These are phyloP conservation scores for Fusarium tjaetaba DNA, from an alignment of 2,329 filamentous ascomycete species.

Conservation along the genomic window DNA sequence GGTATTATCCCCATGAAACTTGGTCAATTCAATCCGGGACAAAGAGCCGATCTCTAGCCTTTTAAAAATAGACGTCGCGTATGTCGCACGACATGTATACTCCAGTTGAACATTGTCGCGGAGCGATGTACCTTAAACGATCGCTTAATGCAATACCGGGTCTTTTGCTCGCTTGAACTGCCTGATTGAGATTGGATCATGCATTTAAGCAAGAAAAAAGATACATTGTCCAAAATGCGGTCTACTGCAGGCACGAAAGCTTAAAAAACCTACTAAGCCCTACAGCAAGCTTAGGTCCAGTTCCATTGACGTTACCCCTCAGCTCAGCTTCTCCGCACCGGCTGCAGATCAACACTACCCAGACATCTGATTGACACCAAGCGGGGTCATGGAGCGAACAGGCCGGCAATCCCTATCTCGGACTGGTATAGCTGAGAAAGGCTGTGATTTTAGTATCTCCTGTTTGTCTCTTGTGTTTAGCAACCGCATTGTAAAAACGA, in stretches of 20 bases:
- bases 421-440: fast-evolving
- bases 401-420: fast-evolving
- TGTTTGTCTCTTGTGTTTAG: too few relatives aligned
- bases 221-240: neutral
- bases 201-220: neutral
- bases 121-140: fast-evolving
- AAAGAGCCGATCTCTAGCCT: too few relatives aligned
- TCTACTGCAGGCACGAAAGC: neutral
- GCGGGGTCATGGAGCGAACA: fast-evolving
- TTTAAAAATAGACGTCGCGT: fast-evolving
- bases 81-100: neutral
- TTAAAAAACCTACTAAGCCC: neutral
- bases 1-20: neutral
- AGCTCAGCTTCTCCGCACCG: neutral
- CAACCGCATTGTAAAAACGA: too few relatives aligned
- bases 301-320: fast-evolving
- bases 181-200: neutral
- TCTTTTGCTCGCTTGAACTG: fast-evolving
- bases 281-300: fast-evolving
- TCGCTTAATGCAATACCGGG: neutral
- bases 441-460: neutral
- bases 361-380: too few relatives aligned
- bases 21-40: fast-evolving
- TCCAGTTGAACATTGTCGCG: fast-evolving
- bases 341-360: fast-evolving